Evolutionary conservation across 495 filamentous ascomycete species (phyloP).

Genomic region (Penicillium samsonianum): DNA sequence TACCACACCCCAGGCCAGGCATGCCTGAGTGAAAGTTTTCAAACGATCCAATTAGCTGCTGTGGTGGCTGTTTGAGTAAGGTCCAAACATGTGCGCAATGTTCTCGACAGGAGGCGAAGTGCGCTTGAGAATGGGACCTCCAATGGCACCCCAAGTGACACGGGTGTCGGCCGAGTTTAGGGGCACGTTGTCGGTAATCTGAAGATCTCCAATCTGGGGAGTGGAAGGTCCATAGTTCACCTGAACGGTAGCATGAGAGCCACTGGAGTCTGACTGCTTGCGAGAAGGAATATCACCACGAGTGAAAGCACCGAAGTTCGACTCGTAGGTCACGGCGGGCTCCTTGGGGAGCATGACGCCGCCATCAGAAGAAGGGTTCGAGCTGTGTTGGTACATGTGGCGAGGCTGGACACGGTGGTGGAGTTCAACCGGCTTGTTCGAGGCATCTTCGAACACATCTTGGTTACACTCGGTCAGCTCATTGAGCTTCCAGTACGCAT

Average conservation of each 20-base stretch:
- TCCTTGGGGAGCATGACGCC: neutral
- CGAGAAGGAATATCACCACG: neutral
- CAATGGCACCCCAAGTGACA: slow-evolving; percentile 8
- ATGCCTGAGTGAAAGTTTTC: neutral
- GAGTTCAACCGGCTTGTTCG: neutral
- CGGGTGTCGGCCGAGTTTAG: neutral
- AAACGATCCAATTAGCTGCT: neutral
- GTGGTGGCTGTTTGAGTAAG: neutral
- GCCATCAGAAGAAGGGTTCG: neutral
- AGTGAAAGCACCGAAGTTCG: neutral
- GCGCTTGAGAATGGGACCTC: neutral
- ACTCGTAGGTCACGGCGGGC: no score
- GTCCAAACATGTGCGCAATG: neutral
- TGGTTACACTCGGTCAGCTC: neutral
- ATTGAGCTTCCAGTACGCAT: neutral
- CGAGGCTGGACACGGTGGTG: neutral
- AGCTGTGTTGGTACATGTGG: neutral
- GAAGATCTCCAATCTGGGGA: neutral
- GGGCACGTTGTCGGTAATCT: neutral
- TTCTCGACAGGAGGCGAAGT: neutral
- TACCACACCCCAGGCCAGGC: neutral
- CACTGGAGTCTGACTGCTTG: neutral
- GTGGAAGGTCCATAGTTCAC: neutral
- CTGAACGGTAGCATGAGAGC: neutral
- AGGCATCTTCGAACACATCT: neutral